Conservation (phyloP, 2,329 filamentous ascomycete genomes). For the Leptosphaerulina australis region DNA sequence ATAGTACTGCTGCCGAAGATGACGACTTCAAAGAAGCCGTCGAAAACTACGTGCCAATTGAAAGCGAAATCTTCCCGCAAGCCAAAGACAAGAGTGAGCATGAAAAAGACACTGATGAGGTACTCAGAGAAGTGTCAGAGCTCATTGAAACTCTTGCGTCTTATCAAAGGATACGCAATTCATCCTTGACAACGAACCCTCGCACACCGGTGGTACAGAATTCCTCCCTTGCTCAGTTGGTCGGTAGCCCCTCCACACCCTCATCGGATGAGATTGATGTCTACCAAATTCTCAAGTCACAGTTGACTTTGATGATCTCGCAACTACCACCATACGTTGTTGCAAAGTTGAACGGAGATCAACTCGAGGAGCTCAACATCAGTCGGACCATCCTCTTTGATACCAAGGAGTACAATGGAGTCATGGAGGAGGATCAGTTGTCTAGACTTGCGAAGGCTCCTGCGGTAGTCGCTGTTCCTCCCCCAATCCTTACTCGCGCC, state of each 20-base stretch:
- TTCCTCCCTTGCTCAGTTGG: slow-evolving; percentile 61
- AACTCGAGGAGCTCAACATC: slow-evolving; percentile 81
- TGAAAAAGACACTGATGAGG: slow-evolving; percentile 69
- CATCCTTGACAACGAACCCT: slow-evolving; percentile 68
- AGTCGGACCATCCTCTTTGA: slow-evolving; percentile 78
- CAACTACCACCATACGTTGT: slow-evolving; percentile 83
- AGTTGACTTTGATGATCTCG: slow-evolving; percentile 74
- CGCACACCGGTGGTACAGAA: slow-evolving; percentile 71
- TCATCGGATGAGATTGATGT: slow-evolving; percentile 63
- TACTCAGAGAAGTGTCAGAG: slow-evolving; percentile 75
- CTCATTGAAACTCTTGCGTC: slow-evolving; percentile 77
- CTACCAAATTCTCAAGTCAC: slow-evolving; percentile 77
- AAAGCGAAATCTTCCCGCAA: slow-evolving; percentile 30
- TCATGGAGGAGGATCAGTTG: slow-evolving; percentile 81
- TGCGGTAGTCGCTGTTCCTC: slow-evolving; percentile 35
- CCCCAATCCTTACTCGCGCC: slow-evolving; percentile 36
- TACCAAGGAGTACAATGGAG: slow-evolving; percentile 74
- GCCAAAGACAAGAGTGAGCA: slow-evolving; percentile 50
- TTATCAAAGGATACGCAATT: slow-evolving; percentile 78
- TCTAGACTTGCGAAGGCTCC: slow-evolving; percentile 53
- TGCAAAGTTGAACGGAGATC: slow-evolving; percentile 83
- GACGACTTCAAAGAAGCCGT: slow-evolving; percentile 48
- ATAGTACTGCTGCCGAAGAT: slow-evolving; percentile 47
- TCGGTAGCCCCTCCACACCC: slow-evolving; percentile 68
- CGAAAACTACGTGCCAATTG: slow-evolving; percentile 45